phyloP scores from a whole-genome alignment of 257 asterid species.

The Coffea canephora region DNA sequence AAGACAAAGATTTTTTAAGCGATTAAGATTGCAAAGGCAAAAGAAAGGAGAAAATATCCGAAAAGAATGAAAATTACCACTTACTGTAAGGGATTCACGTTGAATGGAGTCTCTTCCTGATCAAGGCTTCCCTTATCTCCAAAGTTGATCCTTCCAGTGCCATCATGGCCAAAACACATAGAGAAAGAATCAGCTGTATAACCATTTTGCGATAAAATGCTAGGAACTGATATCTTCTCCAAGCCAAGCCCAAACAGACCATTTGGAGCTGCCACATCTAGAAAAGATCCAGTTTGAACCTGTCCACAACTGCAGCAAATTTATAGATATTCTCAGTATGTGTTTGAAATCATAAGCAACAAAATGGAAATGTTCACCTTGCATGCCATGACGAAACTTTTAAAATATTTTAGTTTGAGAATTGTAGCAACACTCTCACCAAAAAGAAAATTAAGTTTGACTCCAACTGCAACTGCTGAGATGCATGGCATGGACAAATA shows the following conservation, averaged over 20 bases:
- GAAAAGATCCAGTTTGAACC: slow-evolving; percentile 79
- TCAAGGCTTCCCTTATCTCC: slow-evolving; percentile 86
- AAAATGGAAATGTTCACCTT: background rate
- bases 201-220: slow-evolving; percentile 62
- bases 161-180: slow-evolving; percentile 86
- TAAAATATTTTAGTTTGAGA: background rate
- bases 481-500: background rate
- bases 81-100: slow-evolving; percentile 57
- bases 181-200: slow-evolving; percentile 69
- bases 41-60: background rate
- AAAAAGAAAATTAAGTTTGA: background rate
- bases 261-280: slow-evolving; percentile 79
- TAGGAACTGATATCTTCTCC: slow-evolving; percentile 82
- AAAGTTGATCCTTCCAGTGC: slow-evolving; percentile 65
- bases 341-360: slow-evolving; percentile 12
- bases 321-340: background rate
- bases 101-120: slow-evolving; percentile 78
- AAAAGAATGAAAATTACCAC: slow-evolving; percentile 23
- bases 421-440: background rate
- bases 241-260: slow-evolving; percentile 85
- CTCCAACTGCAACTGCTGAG: background rate
- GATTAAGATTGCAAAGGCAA: background rate
- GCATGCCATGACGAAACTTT: background rate
- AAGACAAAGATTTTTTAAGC: background rate
- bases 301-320: slow-evolving; percentile 67